A percentile compares a stretch with the other conserved stretches of the same genome.
These are phyloP conservation scores for Cercospora sp. DNA, from an alignment of 2,329 filamentous ascomycete species.

Conservation along the genomic window DNA sequence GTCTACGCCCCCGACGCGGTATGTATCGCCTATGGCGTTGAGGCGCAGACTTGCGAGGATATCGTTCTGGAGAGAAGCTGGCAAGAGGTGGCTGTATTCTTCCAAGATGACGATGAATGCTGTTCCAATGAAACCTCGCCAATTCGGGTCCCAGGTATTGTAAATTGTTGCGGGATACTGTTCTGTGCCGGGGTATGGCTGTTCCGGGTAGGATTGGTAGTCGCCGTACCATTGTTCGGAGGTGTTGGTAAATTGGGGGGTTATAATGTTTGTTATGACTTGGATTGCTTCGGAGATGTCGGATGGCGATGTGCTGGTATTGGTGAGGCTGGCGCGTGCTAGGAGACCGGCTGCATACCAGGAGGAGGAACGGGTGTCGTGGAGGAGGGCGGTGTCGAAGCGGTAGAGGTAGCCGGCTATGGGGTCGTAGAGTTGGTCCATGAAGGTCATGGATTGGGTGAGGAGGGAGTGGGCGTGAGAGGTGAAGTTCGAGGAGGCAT, in stretches of 20 bases:
- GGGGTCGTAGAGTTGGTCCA: constrained; percentile 58
- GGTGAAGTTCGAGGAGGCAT: neutral
- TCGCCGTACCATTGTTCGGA: constrained; percentile 58
- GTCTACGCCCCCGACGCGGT: constrained; percentile 61
- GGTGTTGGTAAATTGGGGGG: constrained; percentile 54
- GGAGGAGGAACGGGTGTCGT: constrained; percentile 58
- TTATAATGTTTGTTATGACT: constrained; percentile 57
- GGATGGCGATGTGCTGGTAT: constrained; percentile 45
- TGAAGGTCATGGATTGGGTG: constrained; percentile 21
- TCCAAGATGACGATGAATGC: constrained; percentile 60
- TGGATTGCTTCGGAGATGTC: constrained; percentile 47
- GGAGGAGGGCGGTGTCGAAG: constrained; percentile 49
- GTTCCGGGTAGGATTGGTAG: constrained; percentile 58
- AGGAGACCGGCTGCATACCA: constrained; percentile 63
- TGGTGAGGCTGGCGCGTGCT: constrained; percentile 41
- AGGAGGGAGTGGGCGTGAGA: constrained; percentile 15
- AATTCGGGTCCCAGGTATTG: constrained; percentile 60
- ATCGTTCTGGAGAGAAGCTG: constrained; percentile 41
- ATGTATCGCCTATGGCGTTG: constrained; percentile 59
- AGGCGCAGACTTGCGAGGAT: constrained; percentile 58
- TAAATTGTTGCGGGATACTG: constrained; percentile 56
- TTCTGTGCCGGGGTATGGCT: constrained; percentile 57
- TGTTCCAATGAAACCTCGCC: constrained; percentile 63
- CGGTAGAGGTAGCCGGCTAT: constrained; percentile 56
- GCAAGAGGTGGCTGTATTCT: constrained; percentile 56